Conservation (phyloP, 495 filamentous ascomycete genomes). For the Penicillium cosmopolitanum region DNA sequence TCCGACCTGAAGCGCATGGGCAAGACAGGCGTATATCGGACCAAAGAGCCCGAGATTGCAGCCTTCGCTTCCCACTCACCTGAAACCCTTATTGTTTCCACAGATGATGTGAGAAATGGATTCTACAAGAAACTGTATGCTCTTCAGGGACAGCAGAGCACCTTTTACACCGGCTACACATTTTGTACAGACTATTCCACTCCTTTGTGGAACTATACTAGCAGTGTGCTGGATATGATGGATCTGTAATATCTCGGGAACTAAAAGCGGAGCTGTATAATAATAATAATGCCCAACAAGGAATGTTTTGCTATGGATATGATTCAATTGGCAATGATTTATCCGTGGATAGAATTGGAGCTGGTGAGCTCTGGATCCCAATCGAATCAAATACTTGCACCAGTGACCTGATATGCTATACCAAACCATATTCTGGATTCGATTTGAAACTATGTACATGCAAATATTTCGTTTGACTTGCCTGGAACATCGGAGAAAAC, state of each 20-base stretch:
- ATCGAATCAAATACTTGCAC: too few relatives aligned
- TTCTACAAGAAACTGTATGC: slow-evolving; percentile 55
- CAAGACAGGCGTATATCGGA: slow-evolving; percentile 15
- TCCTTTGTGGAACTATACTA: slow-evolving; percentile 16
- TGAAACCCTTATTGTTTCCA: slow-evolving; percentile 32
- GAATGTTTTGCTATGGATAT: too few relatives aligned
- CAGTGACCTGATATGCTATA: too few relatives aligned
- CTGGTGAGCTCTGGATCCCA: too few relatives aligned
- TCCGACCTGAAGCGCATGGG: slow-evolving; percentile 21
- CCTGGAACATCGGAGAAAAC: not conserved
- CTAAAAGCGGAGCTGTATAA: not conserved
- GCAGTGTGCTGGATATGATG: slow-evolving; percentile 17
- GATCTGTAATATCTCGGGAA: not conserved
- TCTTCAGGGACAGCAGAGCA: slow-evolving; percentile 55
- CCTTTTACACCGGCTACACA: slow-evolving; percentile 53
- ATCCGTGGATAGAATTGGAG: too few relatives aligned
- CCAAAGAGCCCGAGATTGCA: slow-evolving; percentile 27
- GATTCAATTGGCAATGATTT: too few relatives aligned
- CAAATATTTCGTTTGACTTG: not conserved
- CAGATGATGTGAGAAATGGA: slow-evolving; percentile 42
- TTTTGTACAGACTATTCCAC: slow-evolving; percentile 16
- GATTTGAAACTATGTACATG: too few relatives aligned
- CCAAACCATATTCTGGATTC: too few relatives aligned
- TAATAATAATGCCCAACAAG: not conserved
- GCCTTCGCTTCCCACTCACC: slow-evolving; percentile 29